Evolutionary conservation across 305 asterid genomes (phyloP).

Genomic region (Solanum hybrid): DNA sequence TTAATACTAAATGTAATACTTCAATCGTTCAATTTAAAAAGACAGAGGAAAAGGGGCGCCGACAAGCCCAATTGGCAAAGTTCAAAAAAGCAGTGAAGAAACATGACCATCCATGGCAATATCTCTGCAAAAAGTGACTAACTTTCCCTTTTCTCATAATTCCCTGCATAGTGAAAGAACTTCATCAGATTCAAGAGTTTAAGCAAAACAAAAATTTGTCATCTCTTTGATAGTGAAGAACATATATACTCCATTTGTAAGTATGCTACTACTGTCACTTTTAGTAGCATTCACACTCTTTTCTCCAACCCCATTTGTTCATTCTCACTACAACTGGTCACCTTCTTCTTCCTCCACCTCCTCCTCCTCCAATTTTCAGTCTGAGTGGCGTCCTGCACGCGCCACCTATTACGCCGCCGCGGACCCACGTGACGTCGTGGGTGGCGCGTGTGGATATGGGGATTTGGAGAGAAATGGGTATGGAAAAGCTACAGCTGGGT

Average conservation of each 20-base stretch:
- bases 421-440: slow-evolving; percentile 63
- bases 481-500: slow-evolving; percentile 91
- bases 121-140: neutral
- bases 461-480: slow-evolving; percentile 65
- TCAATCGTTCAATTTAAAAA: neutral
- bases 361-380: slow-evolving; percentile 35
- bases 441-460: slow-evolving; percentile 91
- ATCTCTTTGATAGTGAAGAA: neutral
- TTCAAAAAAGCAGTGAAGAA: neutral
- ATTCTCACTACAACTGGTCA: slow-evolving; percentile 41
- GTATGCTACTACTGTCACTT: neutral
- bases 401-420: slow-evolving; percentile 74
- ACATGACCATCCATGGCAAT: neutral
- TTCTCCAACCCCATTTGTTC: slow-evolving; percentile 7
- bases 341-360: slow-evolving; percentile 33
- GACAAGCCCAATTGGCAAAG: neutral
- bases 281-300: slow-evolving; percentile 24
- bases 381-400: slow-evolving; percentile 76
- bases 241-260: neutral
- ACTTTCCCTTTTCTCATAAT: neutral
- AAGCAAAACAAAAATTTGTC: neutral
- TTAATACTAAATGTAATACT: neutral
- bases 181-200: neutral
- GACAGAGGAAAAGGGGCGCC: neutral
- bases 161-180: neutral